Conservation (phyloP, 805 yeast species). For the Kazachstania viticola region DNA sequence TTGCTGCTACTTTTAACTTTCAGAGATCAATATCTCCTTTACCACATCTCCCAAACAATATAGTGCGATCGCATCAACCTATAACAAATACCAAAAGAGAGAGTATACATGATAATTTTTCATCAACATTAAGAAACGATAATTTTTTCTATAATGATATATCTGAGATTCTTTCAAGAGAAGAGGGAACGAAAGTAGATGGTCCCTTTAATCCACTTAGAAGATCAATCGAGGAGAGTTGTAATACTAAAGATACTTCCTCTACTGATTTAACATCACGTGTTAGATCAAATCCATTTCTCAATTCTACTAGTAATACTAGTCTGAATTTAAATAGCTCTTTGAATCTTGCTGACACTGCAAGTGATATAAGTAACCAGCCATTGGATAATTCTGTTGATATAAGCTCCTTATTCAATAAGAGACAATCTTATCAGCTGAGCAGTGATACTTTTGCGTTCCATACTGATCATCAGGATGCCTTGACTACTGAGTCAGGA, state of each 20-base stretch:
- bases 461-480: too few relatives aligned
- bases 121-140: constrained; percentile 21
- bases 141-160: constrained; percentile 17
- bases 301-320: too few relatives aligned
- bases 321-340: too few relatives aligned
- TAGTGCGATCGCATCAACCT: constrained; percentile 22
- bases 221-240: too few relatives aligned
- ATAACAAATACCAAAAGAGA: not conserved
- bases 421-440: too few relatives aligned
- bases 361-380: too few relatives aligned
- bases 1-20: constrained; percentile 11
- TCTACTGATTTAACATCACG: too few relatives aligned
- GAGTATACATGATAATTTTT: constrained; percentile 5
- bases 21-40: constrained; percentile 7
- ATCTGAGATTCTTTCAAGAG: constrained; percentile 13
- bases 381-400: constrained; percentile 28
- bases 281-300: constrained; percentile 1
- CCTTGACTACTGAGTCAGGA: too few relatives aligned
- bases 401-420: constrained; percentile 27
- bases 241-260: too few relatives aligned
- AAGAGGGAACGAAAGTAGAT: constrained; percentile 1
- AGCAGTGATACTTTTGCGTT: too few relatives aligned
- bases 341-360: too few relatives aligned
- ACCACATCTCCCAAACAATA: constrained; percentile 23
- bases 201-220: too few relatives aligned